A percentile compares a stretch with the other conserved stretches of the same genome.
These are phyloP conservation scores for Microstegium vimineum DNA, from an alignment of 176 grass and related monocot genomes.

Conservation along the genomic window DNA sequence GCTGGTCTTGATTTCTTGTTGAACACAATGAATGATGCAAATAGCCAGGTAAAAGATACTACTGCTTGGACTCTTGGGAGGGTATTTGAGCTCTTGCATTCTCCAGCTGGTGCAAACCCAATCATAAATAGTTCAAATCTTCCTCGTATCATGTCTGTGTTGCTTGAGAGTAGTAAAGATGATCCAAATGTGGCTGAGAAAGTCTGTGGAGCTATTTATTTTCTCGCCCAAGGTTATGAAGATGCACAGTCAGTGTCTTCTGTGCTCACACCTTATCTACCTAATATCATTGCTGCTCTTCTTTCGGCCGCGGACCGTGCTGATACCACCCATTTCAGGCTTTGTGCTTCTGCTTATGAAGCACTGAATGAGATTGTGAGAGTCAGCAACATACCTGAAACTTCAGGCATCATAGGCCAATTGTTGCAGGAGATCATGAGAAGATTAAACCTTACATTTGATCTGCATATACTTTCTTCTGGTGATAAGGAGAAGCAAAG, in stretches of 20 bases:
- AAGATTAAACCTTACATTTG: slow-evolving; percentile 64
- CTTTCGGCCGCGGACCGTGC: slow-evolving; percentile 69
- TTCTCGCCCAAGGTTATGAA: slow-evolving; percentile 83
- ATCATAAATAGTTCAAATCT: slow-evolving; percentile 77
- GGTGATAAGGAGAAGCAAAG: slow-evolving; percentile 73
- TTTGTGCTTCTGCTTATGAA: slow-evolving; percentile 83
- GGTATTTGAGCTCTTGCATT: slow-evolving; percentile 88
- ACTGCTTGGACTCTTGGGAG: slow-evolving; percentile 94
- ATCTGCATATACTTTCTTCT: slow-evolving; percentile 62
- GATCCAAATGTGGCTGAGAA: slow-evolving; percentile 85
- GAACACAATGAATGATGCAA: slow-evolving; percentile 69
- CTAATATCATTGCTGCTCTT: slow-evolving; percentile 69
- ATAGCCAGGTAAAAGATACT: slow-evolving; percentile 85
- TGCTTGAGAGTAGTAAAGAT: slow-evolving; percentile 85
- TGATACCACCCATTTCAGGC: slow-evolving; percentile 59
- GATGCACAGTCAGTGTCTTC: slow-evolving; percentile 52
- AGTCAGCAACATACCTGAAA: slow-evolving; percentile 63
- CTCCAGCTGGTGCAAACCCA: slow-evolving; percentile 50
- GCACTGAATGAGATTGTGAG: slow-evolving; percentile 91
- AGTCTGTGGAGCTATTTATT: slow-evolving; percentile 84
- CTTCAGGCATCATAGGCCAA: slow-evolving; percentile 48
- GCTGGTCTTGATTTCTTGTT: slow-evolving; percentile 75
- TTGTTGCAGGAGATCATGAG: slow-evolving; percentile 73
- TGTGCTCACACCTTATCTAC: slow-evolving; percentile 78
- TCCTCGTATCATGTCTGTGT: slow-evolving; percentile 68